phyloP scores from a whole-genome alignment of 23 red algal genomes.

The Gracilariopsis chorda region DNA sequence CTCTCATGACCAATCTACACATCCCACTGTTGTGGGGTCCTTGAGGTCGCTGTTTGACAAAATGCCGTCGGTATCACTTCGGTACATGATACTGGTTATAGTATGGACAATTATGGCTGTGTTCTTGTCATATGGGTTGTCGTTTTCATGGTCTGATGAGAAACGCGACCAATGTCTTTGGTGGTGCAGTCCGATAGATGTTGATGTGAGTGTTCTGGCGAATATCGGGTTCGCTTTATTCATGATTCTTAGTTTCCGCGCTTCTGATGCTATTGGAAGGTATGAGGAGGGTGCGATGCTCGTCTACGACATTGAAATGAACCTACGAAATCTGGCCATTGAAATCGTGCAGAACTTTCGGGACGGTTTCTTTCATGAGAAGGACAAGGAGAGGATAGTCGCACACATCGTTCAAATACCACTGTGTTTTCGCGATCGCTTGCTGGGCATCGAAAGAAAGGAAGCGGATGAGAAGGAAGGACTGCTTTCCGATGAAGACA shows the following conservation, averaged over 20 bases:
- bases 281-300: neutral
- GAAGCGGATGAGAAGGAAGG: neutral
- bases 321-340: neutral
- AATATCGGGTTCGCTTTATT: constrained; percentile 26
- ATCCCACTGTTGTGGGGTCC: too few relatives aligned
- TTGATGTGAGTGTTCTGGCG: neutral
- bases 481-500: neutral
- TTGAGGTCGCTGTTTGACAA: neutral
- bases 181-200: constrained; percentile 29
- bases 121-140: constrained; percentile 18
- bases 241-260: constrained; percentile 5
- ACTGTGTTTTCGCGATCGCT: neutral
- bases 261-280: constrained; percentile 9
- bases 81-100: neutral
- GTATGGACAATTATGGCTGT: constrained; percentile 18
- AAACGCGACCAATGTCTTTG: neutral
- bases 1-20: too few relatives aligned
- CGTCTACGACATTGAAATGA: neutral
- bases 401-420: constrained; percentile 19
- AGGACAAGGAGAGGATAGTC: neutral
- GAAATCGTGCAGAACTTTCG: neutral
- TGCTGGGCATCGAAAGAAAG: neutral
- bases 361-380: neutral
- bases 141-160: constrained; percentile 6
- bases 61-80: neutral